Evolutionary conservation across 805 yeast species (phyloP).

Genomic region (Candida nemodendra): DNA sequence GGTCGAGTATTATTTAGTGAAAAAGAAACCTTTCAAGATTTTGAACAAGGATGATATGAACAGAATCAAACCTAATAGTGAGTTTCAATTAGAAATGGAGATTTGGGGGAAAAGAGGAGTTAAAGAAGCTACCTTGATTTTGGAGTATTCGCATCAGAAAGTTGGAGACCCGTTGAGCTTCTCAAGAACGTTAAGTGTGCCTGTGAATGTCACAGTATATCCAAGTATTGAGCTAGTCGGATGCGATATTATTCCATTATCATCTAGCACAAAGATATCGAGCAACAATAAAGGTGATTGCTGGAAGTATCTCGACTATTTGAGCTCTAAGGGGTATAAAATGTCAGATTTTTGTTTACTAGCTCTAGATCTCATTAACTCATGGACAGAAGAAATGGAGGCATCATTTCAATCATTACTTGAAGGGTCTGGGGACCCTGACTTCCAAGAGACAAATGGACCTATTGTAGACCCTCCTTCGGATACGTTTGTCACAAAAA

Average conservation of each 20-base stretch:
- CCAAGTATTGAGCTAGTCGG: conserved; percentile 74
- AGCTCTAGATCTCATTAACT: conserved; percentile 75
- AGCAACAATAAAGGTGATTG: conserved; percentile 24
- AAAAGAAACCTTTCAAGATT: conserved; percentile 56
- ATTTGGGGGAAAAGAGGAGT: conserved; percentile 74
- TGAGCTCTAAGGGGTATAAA: conserved; percentile 32
- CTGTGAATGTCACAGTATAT: conserved; percentile 67
- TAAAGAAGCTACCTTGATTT: conserved; percentile 57
- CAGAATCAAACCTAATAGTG: conserved; percentile 37
- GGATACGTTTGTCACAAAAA: conserved; percentile 15
- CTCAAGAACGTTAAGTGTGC: conserved; percentile 61
- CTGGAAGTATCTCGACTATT: conserved; percentile 32
- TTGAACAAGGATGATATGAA: conserved; percentile 45
- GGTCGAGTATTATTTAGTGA: conserved; percentile 64
- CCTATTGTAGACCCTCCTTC: conserved; percentile 13
- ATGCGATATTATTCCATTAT: conserved; percentile 68
- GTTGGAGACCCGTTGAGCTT: conserved; percentile 27
- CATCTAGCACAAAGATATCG: conserved; percentile 30
- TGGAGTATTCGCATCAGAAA: conserved; percentile 58
- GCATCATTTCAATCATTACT: conserved; percentile 28
- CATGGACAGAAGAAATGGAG: conserved; percentile 63
- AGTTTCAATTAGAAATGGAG: conserved; percentile 50
- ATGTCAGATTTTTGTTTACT: conserved; percentile 59
- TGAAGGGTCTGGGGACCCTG: conserved; percentile 20
- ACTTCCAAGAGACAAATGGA: conserved; percentile 25